Evolutionary conservation across 208 protist species (phyloP), one percentile per base, ranked within the genome.

Genomic region (Herpetomonas tarakana): DNA sequence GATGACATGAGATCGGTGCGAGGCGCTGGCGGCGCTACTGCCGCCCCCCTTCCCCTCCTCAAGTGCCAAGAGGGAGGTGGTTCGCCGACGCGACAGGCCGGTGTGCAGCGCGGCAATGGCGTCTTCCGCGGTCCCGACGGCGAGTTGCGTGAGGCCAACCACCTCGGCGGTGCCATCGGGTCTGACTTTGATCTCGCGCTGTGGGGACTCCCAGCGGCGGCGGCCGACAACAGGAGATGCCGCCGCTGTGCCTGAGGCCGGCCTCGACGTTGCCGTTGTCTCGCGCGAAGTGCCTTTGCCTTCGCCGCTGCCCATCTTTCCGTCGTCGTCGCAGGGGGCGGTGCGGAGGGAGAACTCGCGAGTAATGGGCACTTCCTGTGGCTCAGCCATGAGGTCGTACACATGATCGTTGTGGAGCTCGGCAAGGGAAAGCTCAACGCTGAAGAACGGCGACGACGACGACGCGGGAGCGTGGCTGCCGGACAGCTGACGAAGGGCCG

Each of bases 361-460:
- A 14, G 14, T 45, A 9, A 55, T 65, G 0, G 56, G 59, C 29
- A 72, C 52, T 25, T 60, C 28, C 11, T 49, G 29, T 30, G 58
- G 71, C 12, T 44, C 52, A 14, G 73, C 68, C 7, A 87, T 68
- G 27, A 89, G 56, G 55, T 87, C 78, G 18, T 56, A 46, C 49
- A 87, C 70, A 38, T 71, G 74, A 49, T 89, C 85, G 44, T 71
- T 71, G 64, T 88, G 86, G 21, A 92, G 52, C 61, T 88, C 85
- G 12, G 84, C 58, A 77, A 91, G 78, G 18, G 63, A 67, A 46
- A 71, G 83, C 29, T 58, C 61, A 16, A 86, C 50, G 24, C 57
- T 51, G 68, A 63, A 66, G 16, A 24, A 41, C 2, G 61, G 53
- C 21, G 47, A 19, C 47, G 35, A 41, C 6, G 35, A 14, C 9